A percentile compares a stretch with the other conserved stretches of the same genome.
Evolutionary conservation across 306 rosid genomes (phyloP).

Genomic region (Crataegus laevigata): DNA sequence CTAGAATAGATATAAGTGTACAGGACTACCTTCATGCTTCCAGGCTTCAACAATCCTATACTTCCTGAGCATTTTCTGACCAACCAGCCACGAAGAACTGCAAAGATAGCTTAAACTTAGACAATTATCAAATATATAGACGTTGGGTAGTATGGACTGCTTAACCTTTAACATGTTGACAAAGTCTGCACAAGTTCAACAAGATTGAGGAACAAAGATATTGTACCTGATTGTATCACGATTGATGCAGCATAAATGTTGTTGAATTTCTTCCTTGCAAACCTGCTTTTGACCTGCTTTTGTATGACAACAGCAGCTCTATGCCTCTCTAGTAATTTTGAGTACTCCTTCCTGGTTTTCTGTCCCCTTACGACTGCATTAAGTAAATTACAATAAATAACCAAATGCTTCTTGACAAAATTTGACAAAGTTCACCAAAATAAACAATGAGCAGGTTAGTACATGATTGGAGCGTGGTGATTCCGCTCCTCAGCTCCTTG

Average conservation of each 20-base stretch:
- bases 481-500: constrained; percentile 63
- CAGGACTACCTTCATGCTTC: constrained; percentile 50
- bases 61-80: constrained; percentile 87
- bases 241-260: constrained; percentile 50
- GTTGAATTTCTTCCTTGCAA: constrained; percentile 45
- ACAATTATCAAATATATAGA: constrained; percentile 9
- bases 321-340: constrained; percentile 49
- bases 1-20: not conserved
- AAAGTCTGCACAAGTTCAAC: not conserved
- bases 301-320: constrained; percentile 74
- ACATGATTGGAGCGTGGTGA: constrained; percentile 82
- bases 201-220: not conserved
- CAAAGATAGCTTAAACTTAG: constrained; percentile 12
- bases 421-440: constrained; percentile 19
- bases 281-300: constrained; percentile 46
- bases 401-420: constrained; percentile 17
- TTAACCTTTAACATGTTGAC: not conserved
- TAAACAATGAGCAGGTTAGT: constrained; percentile 20
- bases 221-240: constrained; percentile 63
- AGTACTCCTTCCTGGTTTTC: constrained; percentile 61
- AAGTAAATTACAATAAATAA: constrained; percentile 13
- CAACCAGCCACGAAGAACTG: constrained; percentile 91
- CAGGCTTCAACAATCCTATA: constrained; percentile 51
- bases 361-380: constrained; percentile 74
- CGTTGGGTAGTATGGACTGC: not conserved